phyloP scores from a whole-genome alignment of 2,329 filamentous ascomycete species.

The Teratosphaeriaceae sp. region DNA sequence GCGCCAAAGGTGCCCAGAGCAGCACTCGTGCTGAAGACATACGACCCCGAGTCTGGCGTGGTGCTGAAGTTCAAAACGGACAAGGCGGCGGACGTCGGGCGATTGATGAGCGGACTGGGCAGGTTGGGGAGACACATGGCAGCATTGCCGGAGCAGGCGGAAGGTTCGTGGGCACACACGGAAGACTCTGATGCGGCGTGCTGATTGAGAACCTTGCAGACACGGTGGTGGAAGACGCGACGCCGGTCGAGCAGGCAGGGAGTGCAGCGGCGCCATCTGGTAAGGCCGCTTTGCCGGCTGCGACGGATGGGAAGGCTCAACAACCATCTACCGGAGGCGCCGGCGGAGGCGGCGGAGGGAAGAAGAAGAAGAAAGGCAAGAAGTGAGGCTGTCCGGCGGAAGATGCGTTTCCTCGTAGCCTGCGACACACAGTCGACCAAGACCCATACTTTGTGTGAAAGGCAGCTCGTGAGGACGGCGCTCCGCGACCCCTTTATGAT shows the following conservation, averaged over 20 bases:
- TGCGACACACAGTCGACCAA: no score
- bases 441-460: no score
- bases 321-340: conserved; percentile 12
- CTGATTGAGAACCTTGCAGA: conserved; percentile 16
- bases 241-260: conserved; percentile 9
- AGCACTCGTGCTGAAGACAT: conserved; percentile 79
- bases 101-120: conserved; percentile 71
- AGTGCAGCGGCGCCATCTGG: conserved; percentile 7
- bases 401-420: neutral
- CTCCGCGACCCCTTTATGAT: no score
- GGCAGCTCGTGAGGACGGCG: no score
- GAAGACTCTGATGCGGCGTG: neutral
- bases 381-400: conserved; percentile 29
- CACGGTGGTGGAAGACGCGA: conserved; percentile 28
- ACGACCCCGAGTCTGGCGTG: conserved; percentile 72
- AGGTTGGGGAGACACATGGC: conserved; percentile 61
- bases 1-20: conserved; percentile 52
- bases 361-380: conserved; percentile 48
- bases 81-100: conserved; percentile 82
- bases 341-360: conserved; percentile 34
- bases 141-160: conserved; percentile 37
- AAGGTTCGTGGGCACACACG: conserved; percentile 22
- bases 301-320: conserved; percentile 13
- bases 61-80: conserved; percentile 87
- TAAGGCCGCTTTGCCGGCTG: conserved; percentile 5